phyloP scores from a whole-genome alignment of 805 yeast genomes.

The Yamadazyma phyllophila region DNA sequence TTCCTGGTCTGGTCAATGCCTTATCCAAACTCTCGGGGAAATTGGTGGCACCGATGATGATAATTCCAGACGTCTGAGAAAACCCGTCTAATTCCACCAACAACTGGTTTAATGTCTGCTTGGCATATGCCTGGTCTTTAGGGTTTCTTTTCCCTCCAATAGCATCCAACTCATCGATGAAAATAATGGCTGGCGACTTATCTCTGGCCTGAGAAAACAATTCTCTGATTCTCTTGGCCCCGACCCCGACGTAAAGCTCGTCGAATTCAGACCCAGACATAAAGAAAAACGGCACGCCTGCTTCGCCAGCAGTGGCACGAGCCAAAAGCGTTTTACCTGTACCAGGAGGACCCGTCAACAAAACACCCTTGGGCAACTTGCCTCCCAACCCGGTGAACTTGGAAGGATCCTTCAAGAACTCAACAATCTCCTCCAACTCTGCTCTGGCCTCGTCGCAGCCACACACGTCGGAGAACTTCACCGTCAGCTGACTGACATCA shows the following conservation, averaged over 20 bases:
- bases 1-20: constrained; percentile 97
- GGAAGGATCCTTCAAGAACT: constrained; percentile 92
- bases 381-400: constrained; percentile 97
- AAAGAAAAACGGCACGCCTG: constrained; percentile 97
- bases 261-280: constrained; percentile 99
- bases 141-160: constrained; percentile 98
- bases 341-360: constrained; percentile 98
- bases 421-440: constrained; percentile 97
- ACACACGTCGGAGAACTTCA: constrained; percentile 87
- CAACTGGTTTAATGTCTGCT: constrained; percentile 93
- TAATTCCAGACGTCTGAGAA: constrained; percentile 87
- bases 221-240: constrained; percentile 96
- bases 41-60: constrained; percentile 97
- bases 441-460: constrained; percentile 99
- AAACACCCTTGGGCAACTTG: constrained; percentile 93
- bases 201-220: constrained; percentile 90
- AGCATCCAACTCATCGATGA: constrained; percentile 97
- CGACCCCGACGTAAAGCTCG: constrained; percentile 97
- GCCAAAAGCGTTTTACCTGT: constrained; percentile 97
- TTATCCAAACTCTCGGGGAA: constrained; percentile 96
- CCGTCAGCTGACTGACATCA: constrained; percentile 82
- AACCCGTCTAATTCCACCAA: constrained; percentile 95
- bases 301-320: constrained; percentile 98
- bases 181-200: constrained; percentile 94
- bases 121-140: constrained; percentile 96